Evolutionary conservation across 1,284 basidiomycete genomes (phyloP), one percentile per base, ranked within the genome.

Genomic region (Leccinum pachyderme): DNA sequence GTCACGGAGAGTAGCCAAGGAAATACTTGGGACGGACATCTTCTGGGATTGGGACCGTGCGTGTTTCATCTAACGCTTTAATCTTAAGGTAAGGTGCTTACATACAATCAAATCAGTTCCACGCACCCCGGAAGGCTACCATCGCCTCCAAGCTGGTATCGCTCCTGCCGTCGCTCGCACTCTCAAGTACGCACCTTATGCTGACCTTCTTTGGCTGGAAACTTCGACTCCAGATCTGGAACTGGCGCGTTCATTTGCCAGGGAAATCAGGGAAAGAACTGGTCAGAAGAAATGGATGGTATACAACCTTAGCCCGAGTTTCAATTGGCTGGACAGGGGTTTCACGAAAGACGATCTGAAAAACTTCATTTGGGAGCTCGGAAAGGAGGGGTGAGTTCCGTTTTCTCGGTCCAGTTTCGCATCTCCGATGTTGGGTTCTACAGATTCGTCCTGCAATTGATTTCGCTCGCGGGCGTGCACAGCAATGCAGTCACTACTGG

Each of bases 281-380:
- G 66, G 68, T 43, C 62, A 70, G 39, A 67, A 56, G 53, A 86
- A 83, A 62, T 86, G 86, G 87, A 84, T 97, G 63, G 93, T 95
- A n/a, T 97, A 96, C 71, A 97, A 96, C 71, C 75, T 96, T 58
- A 93, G 91, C 65, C 94, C 93, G 4, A 93, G 90, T 66, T 97
- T 97, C 79, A 95, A 96, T 73, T 97, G 94, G 94, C 78, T 82
- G 28, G 82, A 80, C 11, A 87, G 91, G 65, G 93, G 93, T 15
- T 95, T 91, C 73, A 82, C 80, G 47, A 86, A 91, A 61, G 74
- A 77, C 6, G 86, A 87, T 59, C 73, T 97, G 68, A 91, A 90
- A 79, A 85, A 81, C 73, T 96, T 95, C 70, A 79, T 95, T 33
- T 95, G 93, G 92, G 91, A 96, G 54, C 81, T 97, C 47, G 94